Base-by-base conservation (phyloP, 805 yeast species). In the Cephaloascus fragrans region DNA sequence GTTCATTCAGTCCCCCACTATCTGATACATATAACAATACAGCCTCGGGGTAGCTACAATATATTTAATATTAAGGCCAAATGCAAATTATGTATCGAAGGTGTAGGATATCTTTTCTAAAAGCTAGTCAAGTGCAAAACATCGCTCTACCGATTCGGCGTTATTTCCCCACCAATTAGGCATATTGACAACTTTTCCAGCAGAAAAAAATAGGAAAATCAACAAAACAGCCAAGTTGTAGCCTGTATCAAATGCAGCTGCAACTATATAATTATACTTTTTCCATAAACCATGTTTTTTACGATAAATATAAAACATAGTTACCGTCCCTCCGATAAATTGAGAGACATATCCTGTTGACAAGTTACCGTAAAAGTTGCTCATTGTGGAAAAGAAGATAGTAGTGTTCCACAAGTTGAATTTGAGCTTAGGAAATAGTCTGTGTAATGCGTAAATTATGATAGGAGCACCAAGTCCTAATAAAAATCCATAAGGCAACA, bases 111-210 rank as follows among this genome's bases (percentile, higher is more conserved):
- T n/a, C n/a, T n/a, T n/a, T n/a, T n/a, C n/a, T n/a, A n/a, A 16
- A 15, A 20, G 3, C 18, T 19, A n/a, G 36, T 41, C 49, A 26
- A 47, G 37, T 19, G 74, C 73, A 52, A 67, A 71, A 43, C 77
- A 71, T 40, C 71, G 52, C 44, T 71, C 76, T 3, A 71, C 55
- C 41, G 56, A 64, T n/a, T 42, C 41, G 1, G 54, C 49, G 42
- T 69, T 64, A 45, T 71, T 71, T 6, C 77, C 77, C 67, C 71
- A 71, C 77, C 76, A 71, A 37, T 53, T 32, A 1, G 74, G 73
- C 32, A 54, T 49, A 15, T 28, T 29, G 19, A 43, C 35, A 5
- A 45, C 37, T 18, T 29, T 39, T 3, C 48, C 46, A 49, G 26
- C 47, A 43, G 3, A 48, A 35, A 51, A 48, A 18, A 63, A 39